Percentiles rank a stretch among this genome's conserved stretches.
Evolutionary conservation across 1,284 basidiomycete genomes (phyloP).

Genomic region (Ustilago cynodontis): DNA sequence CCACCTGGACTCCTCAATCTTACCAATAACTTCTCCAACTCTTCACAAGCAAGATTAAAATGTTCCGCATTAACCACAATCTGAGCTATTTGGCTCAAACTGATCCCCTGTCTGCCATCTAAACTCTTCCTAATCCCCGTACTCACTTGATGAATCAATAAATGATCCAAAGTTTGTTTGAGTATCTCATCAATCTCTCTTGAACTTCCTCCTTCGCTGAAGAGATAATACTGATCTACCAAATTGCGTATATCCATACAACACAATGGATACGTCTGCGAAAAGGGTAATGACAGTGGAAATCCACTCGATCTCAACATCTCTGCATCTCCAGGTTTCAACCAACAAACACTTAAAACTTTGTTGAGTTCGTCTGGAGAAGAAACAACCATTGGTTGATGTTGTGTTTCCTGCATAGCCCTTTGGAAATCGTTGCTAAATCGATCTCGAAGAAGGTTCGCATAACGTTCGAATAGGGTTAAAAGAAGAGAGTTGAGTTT

Average conservation of each 20-base stretch:
- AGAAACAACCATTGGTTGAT: constrained; percentile 88
- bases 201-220: constrained; percentile 91
- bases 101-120: constrained; percentile 74
- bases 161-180: constrained; percentile 88
- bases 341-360: constrained; percentile 86
- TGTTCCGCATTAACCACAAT: constrained; percentile 94
- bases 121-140: constrained; percentile 81
- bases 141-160: constrained; percentile 85
- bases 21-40: constrained; percentile 88
- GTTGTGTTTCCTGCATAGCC: constrained; percentile 84
- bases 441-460: constrained; percentile 82
- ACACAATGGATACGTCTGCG: constrained; percentile 91
- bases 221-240: constrained; percentile 95
- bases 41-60: constrained; percentile 85
- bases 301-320: constrained; percentile 70
- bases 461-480: constrained; percentile 90
- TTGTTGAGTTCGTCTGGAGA: constrained; percentile 79
- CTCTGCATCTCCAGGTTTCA: constrained; percentile 73
- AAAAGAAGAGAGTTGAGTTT: constrained; percentile 87
- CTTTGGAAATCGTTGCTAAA: constrained; percentile 77
- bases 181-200: constrained; percentile 92
- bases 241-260: constrained; percentile 96
- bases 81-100: constrained; percentile 92
- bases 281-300: constrained; percentile 90
- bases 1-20: constrained; percentile 77